These are phyloP conservation scores for Starmerella sp. DNA, from an alignment of 805 yeast genomes.

Conservation along the genomic window DNA sequence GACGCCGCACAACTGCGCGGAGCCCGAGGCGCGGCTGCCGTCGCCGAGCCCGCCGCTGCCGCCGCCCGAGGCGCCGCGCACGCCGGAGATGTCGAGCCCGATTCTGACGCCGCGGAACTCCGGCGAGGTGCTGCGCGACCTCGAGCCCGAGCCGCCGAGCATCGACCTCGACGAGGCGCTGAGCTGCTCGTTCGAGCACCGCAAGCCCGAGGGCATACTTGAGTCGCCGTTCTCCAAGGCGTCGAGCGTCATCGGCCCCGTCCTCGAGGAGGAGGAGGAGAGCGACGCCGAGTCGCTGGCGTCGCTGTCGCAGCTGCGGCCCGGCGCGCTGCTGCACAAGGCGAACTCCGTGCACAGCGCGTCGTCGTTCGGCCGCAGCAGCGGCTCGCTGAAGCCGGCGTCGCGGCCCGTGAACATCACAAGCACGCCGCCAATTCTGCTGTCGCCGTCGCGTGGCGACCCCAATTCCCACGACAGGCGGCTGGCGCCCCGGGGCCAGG, in stretches of 20 bases:
- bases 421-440: neutral
- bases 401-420: neutral
- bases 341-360: conserved; percentile 8
- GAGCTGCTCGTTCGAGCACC: conserved; percentile 19
- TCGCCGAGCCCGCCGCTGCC: conserved; percentile 1
- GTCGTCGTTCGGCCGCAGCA: neutral
- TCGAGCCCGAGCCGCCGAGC: conserved; percentile 7
- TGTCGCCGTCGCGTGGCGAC: neutral
- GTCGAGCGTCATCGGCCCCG: conserved; percentile 20
- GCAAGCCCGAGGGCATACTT: conserved; percentile 16
- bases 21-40: neutral
- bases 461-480: neutral
- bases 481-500: neutral
- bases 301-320: conserved; percentile 6
- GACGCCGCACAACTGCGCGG: neutral
- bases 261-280: conserved; percentile 22
- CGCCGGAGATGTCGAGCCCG: conserved; percentile 5
- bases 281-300: conserved; percentile 9
- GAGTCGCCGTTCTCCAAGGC: conserved; percentile 22
- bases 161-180: conserved; percentile 24
- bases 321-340: conserved; percentile 3
- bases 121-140: conserved; percentile 8
- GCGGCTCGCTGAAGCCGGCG: neutral
- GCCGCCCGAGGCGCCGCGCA: conserved; percentile 5
- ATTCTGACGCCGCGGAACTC: conserved; percentile 8